Evolutionary conservation across 2,329 filamentous ascomycete genomes (phyloP).

Genomic region (Ilyonectria mors-panacis): DNA sequence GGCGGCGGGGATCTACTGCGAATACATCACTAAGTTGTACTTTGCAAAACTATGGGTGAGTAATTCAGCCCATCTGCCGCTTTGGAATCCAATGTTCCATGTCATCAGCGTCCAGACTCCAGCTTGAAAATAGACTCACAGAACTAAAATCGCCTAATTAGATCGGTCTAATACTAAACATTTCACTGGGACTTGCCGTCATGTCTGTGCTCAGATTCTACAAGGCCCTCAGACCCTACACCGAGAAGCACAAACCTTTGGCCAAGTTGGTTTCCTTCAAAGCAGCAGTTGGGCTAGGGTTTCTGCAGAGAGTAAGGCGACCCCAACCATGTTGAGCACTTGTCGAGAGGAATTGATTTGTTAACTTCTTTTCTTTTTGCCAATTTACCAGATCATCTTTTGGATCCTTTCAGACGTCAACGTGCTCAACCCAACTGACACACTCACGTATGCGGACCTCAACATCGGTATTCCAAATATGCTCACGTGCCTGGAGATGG

Average conservation of each 20-base stretch:
- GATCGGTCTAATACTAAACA: background rate
- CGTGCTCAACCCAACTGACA: constrained; percentile 30
- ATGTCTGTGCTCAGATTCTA: constrained; percentile 35
- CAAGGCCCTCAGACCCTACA: constrained; percentile 8
- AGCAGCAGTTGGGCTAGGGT: constrained; percentile 34
- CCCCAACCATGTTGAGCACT: background rate
- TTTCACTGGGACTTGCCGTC: constrained; percentile 35
- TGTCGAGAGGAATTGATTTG: background rate
- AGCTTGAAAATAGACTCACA: background rate
- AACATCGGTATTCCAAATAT: constrained; percentile 42
- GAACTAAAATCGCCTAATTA: background rate
- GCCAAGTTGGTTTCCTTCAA: constrained; percentile 43
- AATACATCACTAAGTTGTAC: constrained; percentile 27
- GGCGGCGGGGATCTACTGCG: constrained; percentile 37
- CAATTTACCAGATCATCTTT: constrained; percentile 30
- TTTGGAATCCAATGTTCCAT: background rate
- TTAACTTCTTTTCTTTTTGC: constrained; percentile 19
- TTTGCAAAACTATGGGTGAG: constrained; percentile 37
- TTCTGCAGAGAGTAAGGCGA: constrained; percentile 35
- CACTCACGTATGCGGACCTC: constrained; percentile 41
- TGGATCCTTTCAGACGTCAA: constrained; percentile 33
- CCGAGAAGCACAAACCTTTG: constrained; percentile 34
- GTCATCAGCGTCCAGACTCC: no score
- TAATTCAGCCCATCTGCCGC: no score
- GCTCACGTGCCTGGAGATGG: constrained; percentile 39